These are phyloP conservation scores for Trichoderma virens DNA, from an alignment of 495 filamentous ascomycete species.

Conservation along the genomic window DNA sequence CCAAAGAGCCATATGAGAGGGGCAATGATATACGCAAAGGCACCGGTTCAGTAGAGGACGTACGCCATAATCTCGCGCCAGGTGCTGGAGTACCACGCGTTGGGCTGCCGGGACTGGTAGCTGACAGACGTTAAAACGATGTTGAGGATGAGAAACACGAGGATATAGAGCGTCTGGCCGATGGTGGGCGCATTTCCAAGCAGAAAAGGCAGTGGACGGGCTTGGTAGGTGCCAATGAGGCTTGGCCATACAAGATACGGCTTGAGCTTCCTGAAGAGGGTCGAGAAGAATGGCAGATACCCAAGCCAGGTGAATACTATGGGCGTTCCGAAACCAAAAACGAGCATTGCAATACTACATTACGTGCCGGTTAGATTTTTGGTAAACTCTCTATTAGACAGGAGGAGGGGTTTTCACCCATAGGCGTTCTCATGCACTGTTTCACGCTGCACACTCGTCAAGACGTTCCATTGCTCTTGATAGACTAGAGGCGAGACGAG, in stretches of 20 bases:
- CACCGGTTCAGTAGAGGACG: conserved; percentile 32
- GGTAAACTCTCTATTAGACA: too few relatives aligned
- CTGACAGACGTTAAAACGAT: conserved; percentile 27
- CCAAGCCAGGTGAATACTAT: conserved; percentile 17
- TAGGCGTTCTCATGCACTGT: too few relatives aligned
- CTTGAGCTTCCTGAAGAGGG: conserved; percentile 15
- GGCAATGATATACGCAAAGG: conserved; percentile 22
- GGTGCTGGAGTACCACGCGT: conserved; percentile 20
- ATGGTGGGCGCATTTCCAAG: conserved; percentile 30
- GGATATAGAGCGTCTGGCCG: conserved; percentile 33
- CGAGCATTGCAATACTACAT: neutral
- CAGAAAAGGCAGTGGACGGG: conserved; percentile 17
- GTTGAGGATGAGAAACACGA: conserved; percentile 31
- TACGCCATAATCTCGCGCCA: conserved; percentile 30
- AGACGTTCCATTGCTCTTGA: too few relatives aligned
- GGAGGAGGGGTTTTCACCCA: too few relatives aligned
- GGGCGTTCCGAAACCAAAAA: conserved; percentile 14
- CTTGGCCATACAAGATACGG: conserved; percentile 23
- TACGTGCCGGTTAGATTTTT: too few relatives aligned
- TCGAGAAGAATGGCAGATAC: conserved; percentile 17
- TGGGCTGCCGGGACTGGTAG: conserved; percentile 21
- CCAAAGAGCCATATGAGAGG: conserved; percentile 33
- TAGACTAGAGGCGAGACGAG: too few relatives aligned
- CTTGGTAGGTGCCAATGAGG: conserved; percentile 22
- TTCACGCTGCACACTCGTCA: too few relatives aligned